Conservation (phyloP, 1,284 basidiomycete species). For the Pseudomicrostroma phylloplanum region DNA sequence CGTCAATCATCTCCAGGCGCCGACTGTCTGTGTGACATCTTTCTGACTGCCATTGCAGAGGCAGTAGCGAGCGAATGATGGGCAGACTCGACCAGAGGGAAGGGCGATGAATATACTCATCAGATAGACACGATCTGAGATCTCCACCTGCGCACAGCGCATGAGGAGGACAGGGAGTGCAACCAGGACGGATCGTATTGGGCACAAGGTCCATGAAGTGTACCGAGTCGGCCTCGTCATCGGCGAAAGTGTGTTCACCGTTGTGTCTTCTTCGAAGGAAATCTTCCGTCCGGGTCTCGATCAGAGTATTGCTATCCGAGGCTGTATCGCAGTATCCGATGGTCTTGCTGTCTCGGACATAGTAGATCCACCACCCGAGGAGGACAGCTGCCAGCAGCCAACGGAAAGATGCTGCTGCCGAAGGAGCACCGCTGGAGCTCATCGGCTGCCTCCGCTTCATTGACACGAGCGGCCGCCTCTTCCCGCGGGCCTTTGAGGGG, state of each 20-base stretch:
- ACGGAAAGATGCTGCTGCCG: not conserved
- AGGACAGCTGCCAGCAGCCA: not conserved
- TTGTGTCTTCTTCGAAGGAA: not conserved
- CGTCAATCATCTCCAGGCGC: slow-evolving; percentile 4
- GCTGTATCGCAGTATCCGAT: slow-evolving; percentile 40
- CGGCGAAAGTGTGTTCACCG: slow-evolving; percentile 3
- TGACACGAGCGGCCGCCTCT: too few relatives aligned
- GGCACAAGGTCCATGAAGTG: slow-evolving; percentile 16
- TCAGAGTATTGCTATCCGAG: slow-evolving; percentile 22
- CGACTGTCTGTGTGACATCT: slow-evolving; percentile 5
- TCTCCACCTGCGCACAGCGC: slow-evolving; percentile 28
- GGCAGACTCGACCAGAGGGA: slow-evolving; percentile 28
- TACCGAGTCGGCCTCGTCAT: slow-evolving; percentile 5
- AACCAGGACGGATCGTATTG: slow-evolving; percentile 21
- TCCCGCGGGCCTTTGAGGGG: not conserved
- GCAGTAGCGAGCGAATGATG: slow-evolving; percentile 20
- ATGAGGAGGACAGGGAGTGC: slow-evolving; percentile 40
- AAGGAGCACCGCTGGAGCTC: too few relatives aligned
- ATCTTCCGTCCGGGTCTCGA: slow-evolving; percentile 7
- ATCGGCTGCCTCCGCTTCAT: too few relatives aligned
- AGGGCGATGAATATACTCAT: slow-evolving; percentile 35
- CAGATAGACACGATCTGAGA: slow-evolving; percentile 25
- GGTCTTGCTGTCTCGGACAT: slow-evolving; percentile 27
- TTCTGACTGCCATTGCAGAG: slow-evolving; percentile 16
- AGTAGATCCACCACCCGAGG: slow-evolving; percentile 28